phyloP scores from a whole-genome alignment of 306 rosid genomes.

The Benincasa hispida region DNA sequence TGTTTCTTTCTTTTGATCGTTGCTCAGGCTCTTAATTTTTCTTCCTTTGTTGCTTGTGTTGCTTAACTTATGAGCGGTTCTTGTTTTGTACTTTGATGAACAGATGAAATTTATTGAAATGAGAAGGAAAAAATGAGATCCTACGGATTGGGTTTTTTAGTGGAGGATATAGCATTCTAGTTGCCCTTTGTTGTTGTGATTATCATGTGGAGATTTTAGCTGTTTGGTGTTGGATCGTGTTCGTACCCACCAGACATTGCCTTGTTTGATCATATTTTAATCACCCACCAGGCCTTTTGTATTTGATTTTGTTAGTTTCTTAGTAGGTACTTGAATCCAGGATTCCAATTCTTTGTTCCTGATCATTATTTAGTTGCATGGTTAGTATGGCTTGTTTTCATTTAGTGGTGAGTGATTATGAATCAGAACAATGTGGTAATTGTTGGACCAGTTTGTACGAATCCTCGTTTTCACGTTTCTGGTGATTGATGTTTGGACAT shows the following conservation, averaged over 20 bases:
- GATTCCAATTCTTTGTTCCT: not conserved
- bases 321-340: not conserved
- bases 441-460: not conserved
- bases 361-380: not conserved
- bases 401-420: not conserved
- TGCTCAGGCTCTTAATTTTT: not conserved
- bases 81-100: not conserved
- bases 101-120: not conserved
- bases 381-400: not conserved
- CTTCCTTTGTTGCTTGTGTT: not conserved
- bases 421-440: not conserved
- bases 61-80: not conserved
- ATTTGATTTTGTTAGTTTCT: not conserved
- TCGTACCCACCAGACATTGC: not conserved
- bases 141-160: not conserved
- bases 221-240: not conserved
- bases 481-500: not conserved
- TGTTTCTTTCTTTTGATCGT: not conserved
- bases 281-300: not conserved
- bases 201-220: not conserved
- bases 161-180: not conserved
- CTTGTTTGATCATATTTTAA: not conserved
- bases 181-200: not conserved
- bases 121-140: slow-evolving; percentile 4
- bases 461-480: not conserved